Conservation (phyloP, 1,284 basidiomycete genomes). For the Porogramme epimiltina region DNA sequence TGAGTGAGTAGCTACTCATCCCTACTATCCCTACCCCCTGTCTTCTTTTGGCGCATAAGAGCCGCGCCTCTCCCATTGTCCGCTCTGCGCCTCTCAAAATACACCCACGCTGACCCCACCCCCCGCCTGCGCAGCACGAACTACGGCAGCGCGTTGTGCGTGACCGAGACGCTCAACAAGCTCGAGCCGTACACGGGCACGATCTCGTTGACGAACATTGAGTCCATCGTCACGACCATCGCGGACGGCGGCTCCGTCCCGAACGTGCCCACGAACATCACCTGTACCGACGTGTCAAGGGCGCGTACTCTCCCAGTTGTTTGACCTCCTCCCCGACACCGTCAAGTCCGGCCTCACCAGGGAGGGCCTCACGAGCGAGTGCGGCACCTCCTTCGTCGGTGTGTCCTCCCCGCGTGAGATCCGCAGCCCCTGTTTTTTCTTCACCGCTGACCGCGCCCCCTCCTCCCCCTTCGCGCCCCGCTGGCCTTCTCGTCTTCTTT, state of each 20-base stretch:
- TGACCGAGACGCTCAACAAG: conserved; percentile 48
- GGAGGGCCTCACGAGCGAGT: too few relatives aligned
- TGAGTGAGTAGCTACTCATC: conserved; percentile 45
- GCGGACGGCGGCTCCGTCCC: conserved; percentile 21
- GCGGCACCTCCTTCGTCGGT: conserved; percentile 57
- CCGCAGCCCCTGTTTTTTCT: too few relatives aligned
- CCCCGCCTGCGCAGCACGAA: conserved; percentile 33
- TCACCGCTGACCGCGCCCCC: too few relatives aligned
- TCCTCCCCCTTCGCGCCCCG: neutral
- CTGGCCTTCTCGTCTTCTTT: neutral
- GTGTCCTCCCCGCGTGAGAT: too few relatives aligned
- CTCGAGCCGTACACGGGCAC: conserved; percentile 46
- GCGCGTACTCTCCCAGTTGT: conserved; percentile 48
- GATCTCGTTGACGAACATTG: conserved; percentile 32
- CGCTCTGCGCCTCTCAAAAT: neutral
- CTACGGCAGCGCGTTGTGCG: conserved; percentile 49
- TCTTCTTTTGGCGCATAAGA: too few relatives aligned
- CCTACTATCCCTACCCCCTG: too few relatives aligned
- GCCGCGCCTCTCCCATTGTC: neutral
- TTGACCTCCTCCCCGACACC: conserved; percentile 29
- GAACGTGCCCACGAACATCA: conserved; percentile 43
- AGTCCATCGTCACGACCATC: conserved; percentile 25
- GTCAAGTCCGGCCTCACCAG: conserved; percentile 35
- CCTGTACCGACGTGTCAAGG: conserved; percentile 57
- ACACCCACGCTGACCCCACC: neutral